Conservation (phyloP, 768 basidiomycete genomes). For the Mycena kentingensis region DNA sequence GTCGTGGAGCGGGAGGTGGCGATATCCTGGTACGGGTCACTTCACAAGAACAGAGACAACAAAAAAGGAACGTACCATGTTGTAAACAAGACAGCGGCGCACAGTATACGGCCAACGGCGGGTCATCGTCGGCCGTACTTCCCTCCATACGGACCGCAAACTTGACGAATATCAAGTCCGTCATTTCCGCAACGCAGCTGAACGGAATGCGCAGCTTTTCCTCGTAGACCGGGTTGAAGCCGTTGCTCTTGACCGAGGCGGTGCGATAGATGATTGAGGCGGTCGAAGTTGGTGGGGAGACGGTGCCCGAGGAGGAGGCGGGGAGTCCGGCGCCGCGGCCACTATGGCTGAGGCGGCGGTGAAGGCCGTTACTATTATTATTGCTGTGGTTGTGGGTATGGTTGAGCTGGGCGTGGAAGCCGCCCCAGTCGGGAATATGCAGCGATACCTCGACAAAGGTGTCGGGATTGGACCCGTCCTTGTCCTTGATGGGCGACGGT, state of each 20-base stretch:
- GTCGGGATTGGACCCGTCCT: constrained; percentile 60
- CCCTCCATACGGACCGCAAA: constrained; percentile 74
- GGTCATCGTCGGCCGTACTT: constrained; percentile 53
- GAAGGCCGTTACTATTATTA: no score
- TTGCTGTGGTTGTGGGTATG: no score
- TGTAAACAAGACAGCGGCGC: constrained; percentile 69
- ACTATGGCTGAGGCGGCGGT: not conserved
- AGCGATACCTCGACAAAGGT: constrained; percentile 84
- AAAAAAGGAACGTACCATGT: constrained; percentile 51
- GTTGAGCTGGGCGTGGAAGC: constrained; percentile 4
- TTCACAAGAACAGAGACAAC: not conserved
- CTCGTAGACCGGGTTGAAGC: constrained; percentile 92
- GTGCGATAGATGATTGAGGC: constrained; percentile 57
- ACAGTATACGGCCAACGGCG: constrained; percentile 75
- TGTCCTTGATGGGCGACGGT: constrained; percentile 70
- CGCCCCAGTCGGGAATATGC: constrained; percentile 71
- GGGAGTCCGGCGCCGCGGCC: not conserved
- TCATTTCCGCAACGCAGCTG: constrained; percentile 71
- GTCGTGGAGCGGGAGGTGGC: constrained; percentile 90
- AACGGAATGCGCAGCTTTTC: constrained; percentile 72
- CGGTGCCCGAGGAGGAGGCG: not conserved
- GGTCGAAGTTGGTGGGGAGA: constrained; percentile 26
- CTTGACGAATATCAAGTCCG: constrained; percentile 80
- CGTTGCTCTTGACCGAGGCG: constrained; percentile 74
- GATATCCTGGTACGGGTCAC: constrained; percentile 63